These are phyloP conservation scores for Leptodermis oblonga DNA, from an alignment of 257 asterid genomes.

Conservation along the genomic window DNA sequence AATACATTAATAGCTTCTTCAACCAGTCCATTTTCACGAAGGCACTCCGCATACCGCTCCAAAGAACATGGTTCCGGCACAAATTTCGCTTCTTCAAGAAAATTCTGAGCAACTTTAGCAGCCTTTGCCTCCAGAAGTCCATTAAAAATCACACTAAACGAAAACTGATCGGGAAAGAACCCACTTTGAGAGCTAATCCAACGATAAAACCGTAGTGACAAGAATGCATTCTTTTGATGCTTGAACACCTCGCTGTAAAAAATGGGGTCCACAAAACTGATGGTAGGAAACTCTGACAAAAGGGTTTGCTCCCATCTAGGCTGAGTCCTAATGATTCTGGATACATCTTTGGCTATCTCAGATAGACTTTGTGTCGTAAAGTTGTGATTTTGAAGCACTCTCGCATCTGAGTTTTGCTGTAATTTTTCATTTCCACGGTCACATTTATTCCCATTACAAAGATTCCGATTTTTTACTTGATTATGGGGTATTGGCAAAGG, in stretches of 20 bases:
- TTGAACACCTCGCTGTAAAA: slow-evolving; percentile 53
- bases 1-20: slow-evolving; percentile 43
- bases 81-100: slow-evolving; percentile 39
- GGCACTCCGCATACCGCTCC: slow-evolving; percentile 47
- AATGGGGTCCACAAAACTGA: slow-evolving; percentile 50
- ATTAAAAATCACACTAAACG: slow-evolving; percentile 41
- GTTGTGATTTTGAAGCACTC: slow-evolving; percentile 25
- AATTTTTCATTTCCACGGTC: slow-evolving; percentile 23
- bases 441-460: slow-evolving; percentile 25
- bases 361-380: slow-evolving; percentile 7
- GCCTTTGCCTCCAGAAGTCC: slow-evolving; percentile 61
- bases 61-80: slow-evolving; percentile 43
- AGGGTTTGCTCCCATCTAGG: slow-evolving; percentile 72
- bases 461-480: slow-evolving; percentile 35
- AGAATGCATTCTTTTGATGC: slow-evolving; percentile 40
- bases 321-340: slow-evolving; percentile 34
- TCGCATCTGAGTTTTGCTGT: slow-evolving; percentile 23
- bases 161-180: slow-evolving; percentile 29
- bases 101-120: slow-evolving; percentile 39
- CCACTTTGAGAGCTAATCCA: slow-evolving; percentile 55
- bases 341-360: slow-evolving; percentile 52
- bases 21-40: slow-evolving; percentile 44
- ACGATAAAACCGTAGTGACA: slow-evolving; percentile 44
- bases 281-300: slow-evolving; percentile 46
- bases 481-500: slow-evolving; percentile 14